Evolutionary conservation across 805 yeast species (phyloP), one percentile per base, ranked within the genome.

Genomic region (Yarrowia keelungensis): DNA sequence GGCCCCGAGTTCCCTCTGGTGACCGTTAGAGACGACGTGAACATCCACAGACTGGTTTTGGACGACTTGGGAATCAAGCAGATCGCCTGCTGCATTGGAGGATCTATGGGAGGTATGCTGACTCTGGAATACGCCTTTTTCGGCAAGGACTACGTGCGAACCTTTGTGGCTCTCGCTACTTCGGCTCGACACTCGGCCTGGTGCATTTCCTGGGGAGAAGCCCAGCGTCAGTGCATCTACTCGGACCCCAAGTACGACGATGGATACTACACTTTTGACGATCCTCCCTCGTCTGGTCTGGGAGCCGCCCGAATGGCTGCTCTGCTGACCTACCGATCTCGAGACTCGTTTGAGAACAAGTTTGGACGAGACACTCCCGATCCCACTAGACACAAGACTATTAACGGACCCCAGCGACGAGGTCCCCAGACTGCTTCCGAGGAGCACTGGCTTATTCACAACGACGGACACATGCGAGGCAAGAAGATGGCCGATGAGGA

Each of bases 201-300:
- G 99, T 95, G 98, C 73, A 95, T 95, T 49, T 91, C 97, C 4
- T 95, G 99, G 99, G 94, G 97, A 68, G 99, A 95, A 76, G 97
- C 99, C 1, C 99, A 95, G 79, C 85, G 99, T 74, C 99, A 95
- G 77, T 88, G 97, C 71, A 92, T 95, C 38, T 95, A 93, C 79
- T 89, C 97, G 12, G 99, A 95, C 77, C 98, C 98, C 10, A 89
- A 90, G 75, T 95, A 92, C 77, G 83, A 85, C 69, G 97, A 93
- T 75, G 99, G 99, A 1, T 92, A 91, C 78, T 94, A 91, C 76
- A 80, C 87, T 12, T 80, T 85, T 41, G 84, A 85, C n/a, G 91
- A 89, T 69, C 96, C 92, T 5, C 99, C 99, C 3, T 81, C 81
- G 32, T 84, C 88, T 10, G 99, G 99, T 0, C 80, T 95, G 26